These are phyloP conservation scores for Botrytis fabae DNA, from an alignment of 2,329 filamentous ascomycete species.

Conservation along the genomic window DNA sequence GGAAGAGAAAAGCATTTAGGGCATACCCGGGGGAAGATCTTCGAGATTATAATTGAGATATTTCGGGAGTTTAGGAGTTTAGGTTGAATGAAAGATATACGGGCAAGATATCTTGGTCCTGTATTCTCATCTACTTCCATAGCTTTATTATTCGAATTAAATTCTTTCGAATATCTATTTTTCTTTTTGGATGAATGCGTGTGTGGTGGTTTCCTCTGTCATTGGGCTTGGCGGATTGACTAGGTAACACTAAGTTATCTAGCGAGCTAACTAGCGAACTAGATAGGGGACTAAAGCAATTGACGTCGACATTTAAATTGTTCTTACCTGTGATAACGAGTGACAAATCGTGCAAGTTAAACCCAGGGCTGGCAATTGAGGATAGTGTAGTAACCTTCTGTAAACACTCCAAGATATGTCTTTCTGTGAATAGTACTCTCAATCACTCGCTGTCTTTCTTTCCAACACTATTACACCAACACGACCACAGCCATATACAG, in stretches of 20 bases:
- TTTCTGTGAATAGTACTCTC: not conserved
- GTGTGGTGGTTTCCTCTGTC: too few species aligned
- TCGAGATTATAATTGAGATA: not conserved
- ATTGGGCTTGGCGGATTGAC: not conserved
- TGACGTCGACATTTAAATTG: not conserved
- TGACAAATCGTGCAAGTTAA: not conserved
- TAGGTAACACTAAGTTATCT: not conserved
- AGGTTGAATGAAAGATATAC: not conserved
- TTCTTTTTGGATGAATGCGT: not conserved
- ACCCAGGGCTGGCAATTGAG: not conserved
- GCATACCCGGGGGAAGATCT: not conserved
- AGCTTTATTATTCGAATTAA: not conserved
- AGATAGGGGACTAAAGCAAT: not conserved
- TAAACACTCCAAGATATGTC: not conserved
- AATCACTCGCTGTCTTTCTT: not conserved
- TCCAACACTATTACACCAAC: not conserved
- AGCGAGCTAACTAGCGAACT: constrained; percentile 3
- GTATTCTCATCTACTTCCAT: not conserved
- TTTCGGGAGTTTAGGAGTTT: not conserved
- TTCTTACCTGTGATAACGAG: not conserved
- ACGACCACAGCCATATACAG: not conserved
- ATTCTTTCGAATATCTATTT: not conserved
- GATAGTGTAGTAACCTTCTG: not conserved
- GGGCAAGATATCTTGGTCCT: not conserved
- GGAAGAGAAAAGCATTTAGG: not conserved